Evolutionary conservation across 192 early-diverging fungal genomes (phyloP).

Genomic region (Chytriomyces hyalinus): DNA sequence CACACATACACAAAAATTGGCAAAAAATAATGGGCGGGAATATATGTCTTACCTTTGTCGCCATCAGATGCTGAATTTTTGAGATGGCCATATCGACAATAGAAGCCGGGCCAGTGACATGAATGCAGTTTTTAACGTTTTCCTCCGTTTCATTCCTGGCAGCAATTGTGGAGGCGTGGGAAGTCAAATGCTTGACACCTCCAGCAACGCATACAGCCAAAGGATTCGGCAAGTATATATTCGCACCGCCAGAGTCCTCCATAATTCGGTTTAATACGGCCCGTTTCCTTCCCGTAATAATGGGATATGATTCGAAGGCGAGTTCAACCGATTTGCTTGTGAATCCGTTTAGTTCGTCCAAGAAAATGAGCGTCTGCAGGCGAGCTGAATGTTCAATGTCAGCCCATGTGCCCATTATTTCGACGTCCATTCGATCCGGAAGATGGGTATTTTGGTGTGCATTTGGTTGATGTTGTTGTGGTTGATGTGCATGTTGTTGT

Average conservation of each 20-base stretch:
- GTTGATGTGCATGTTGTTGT: background rate
- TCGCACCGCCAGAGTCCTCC: slow-evolving; percentile 67
- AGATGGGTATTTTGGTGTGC: background rate
- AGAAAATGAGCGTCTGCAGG: slow-evolving; percentile 46
- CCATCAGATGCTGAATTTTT: slow-evolving; percentile 50
- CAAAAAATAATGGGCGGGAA: slow-evolving; percentile 6
- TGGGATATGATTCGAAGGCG: slow-evolving; percentile 64
- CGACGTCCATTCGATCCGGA: slow-evolving; percentile 56
- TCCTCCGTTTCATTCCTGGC: slow-evolving; percentile 1
- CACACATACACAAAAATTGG: slow-evolving; percentile 42
- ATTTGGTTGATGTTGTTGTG: background rate
- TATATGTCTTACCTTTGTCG: slow-evolving; percentile 29
- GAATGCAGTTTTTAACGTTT: slow-evolving; percentile 59
- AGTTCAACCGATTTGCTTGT: slow-evolving; percentile 45
- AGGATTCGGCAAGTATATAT: slow-evolving; percentile 69
- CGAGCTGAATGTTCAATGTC: slow-evolving; percentile 52
- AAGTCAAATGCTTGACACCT: too few species aligned
- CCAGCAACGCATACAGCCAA: background rate
- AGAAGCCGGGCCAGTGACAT: slow-evolving; percentile 64
- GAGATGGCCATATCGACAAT: slow-evolving; percentile 56
- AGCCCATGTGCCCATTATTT: slow-evolving; percentile 56
- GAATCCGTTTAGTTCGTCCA: slow-evolving; percentile 55
- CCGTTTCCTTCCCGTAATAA: slow-evolving; percentile 74
- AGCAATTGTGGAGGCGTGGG: too few species aligned
- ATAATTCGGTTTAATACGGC: slow-evolving; percentile 67